Conservation (phyloP, 306 rosid genomes). For the Macrotyloma uniflorum region DNA sequence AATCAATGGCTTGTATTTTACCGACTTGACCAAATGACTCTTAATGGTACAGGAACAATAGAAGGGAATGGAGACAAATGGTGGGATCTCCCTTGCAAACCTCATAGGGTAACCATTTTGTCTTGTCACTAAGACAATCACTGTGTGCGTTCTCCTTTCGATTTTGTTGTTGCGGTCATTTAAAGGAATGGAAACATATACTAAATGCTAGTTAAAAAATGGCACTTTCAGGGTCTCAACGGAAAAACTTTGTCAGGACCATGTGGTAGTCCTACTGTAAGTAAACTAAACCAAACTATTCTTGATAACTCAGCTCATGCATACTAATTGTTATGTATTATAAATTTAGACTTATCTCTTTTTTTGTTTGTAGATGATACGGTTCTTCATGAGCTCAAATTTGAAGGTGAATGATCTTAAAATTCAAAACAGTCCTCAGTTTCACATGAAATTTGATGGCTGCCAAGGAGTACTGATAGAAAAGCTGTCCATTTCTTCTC, state of each 20-base stretch:
- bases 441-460: constrained; percentile 91
- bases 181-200: not conserved
- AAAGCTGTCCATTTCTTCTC: constrained; percentile 72
- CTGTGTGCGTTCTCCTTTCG: not conserved
- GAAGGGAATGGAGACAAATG: constrained; percentile 97
- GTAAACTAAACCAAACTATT: constrained; percentile 42
- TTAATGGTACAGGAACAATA: constrained; percentile 84
- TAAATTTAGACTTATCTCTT: not conserved
- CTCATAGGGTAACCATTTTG: constrained; percentile 72
- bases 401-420: constrained; percentile 68
- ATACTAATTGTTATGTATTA: not conserved
- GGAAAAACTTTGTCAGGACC: constrained; percentile 80
- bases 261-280: constrained; percentile 93
- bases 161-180: not conserved
- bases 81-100: constrained; percentile 99
- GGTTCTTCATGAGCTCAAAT: constrained; percentile 92
- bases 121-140: not conserved
- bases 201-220: constrained; percentile 13
- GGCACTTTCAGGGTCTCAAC: constrained; percentile 73
- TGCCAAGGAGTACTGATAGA: constrained; percentile 85
- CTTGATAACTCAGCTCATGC: not conserved
- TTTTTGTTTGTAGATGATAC: constrained; percentile 54
- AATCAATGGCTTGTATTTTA: constrained; percentile 94
- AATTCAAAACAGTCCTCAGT: constrained; percentile 85
- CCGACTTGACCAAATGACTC: constrained; percentile 68